Evolutionary conservation across 768 basidiomycete species (phyloP), one percentile per base, ranked within the genome.

Genomic region (Auricularia cornea): DNA sequence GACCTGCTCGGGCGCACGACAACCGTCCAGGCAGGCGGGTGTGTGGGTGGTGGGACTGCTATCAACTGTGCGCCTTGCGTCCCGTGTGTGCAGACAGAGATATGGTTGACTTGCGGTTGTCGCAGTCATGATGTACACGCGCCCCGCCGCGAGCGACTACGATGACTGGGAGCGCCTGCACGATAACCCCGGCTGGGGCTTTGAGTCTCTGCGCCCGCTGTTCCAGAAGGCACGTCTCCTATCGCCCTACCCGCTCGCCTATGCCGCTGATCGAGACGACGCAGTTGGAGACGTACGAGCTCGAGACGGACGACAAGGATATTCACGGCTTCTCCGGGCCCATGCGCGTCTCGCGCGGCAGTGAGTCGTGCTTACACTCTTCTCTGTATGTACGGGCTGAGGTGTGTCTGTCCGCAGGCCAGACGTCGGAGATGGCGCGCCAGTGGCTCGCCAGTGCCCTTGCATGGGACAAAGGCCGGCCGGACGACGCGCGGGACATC

Each of bases 181-280:
- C 29, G 77, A 76, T 3, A 87, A 87, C 68, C 71, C 79, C 1
- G 87, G 86, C 2, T 89, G 87, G 87, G 77, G 84, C 8, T 82
- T 83, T 0, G 74, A 77, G 59, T 75, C 82, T 30, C 68, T 89
- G 3, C 79, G 87, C 33, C 86, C 86, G 0, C 72, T 87, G 18
- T 65, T 86, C 33, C 80, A 75, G 65, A 86, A 87, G 79, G 87
- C 82, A 63, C 6, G 60, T 38, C 6, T 12, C 62, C 38, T n/a
- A 10, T 28, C 40, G 12, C 23, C 1, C 20, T 48, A 1, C 44
- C 44, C 44, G 16, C 44, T n/a, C n/a, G n/a, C n/a, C n/a, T n/a
- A n/a, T n/a, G n/a, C n/a, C n/a, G n/a, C n/a, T n/a, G n/a, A n/a
- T n/a, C n/a, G n/a, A n/a, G n/a, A n/a, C n/a, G n/a, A n/a, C n/a